phyloP scores from a whole-genome alignment of 2,329 filamentous ascomycete species.

The Botrytis tulipae region DNA sequence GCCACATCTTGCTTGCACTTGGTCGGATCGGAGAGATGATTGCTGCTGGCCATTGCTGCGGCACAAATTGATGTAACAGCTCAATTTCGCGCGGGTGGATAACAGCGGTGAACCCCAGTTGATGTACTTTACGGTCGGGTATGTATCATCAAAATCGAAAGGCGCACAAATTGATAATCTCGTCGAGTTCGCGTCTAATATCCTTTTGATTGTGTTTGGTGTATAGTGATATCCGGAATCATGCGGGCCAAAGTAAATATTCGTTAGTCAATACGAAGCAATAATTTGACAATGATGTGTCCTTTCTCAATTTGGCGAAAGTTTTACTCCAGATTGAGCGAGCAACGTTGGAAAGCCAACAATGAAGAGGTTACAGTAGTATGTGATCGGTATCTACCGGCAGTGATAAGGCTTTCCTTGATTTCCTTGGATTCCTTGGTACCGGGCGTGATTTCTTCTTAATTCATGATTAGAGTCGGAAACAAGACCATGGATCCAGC shows the following conservation, averaged over 20 bases:
- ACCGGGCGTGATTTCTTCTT: background rate
- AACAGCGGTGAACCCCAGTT: slow-evolving; percentile 13
- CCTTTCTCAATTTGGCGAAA: slow-evolving; percentile 4
- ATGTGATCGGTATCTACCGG: slow-evolving; percentile 7
- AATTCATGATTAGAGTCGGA: background rate
- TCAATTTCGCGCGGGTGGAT: slow-evolving; percentile 16
- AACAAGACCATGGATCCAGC: slow-evolving; percentile 2
- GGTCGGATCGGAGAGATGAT: background rate
- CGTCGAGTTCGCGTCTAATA: slow-evolving; percentile 18
- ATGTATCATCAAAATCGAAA: background rate
- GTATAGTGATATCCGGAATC: background rate
- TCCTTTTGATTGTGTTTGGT: background rate
- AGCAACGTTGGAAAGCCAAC: slow-evolving; percentile 4
- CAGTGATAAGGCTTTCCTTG: slow-evolving; percentile 7
- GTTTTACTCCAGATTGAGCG: background rate
- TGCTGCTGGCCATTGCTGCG: slow-evolving; percentile 10
- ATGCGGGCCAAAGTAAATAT: background rate
- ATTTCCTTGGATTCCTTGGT: background rate
- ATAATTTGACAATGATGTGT: slow-evolving; percentile 8
- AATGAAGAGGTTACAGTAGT: background rate
- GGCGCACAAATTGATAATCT: background rate
- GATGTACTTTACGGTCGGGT: background rate
- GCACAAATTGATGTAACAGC: slow-evolving; percentile 10
- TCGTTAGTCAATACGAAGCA: background rate
- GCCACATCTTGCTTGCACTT: background rate